A percentile compares a stretch with the other conserved stretches of the same genome.
phyloP scores from a whole-genome alignment of 164 flowering plant genomes.

The Kingdonia uniflora region DNA sequence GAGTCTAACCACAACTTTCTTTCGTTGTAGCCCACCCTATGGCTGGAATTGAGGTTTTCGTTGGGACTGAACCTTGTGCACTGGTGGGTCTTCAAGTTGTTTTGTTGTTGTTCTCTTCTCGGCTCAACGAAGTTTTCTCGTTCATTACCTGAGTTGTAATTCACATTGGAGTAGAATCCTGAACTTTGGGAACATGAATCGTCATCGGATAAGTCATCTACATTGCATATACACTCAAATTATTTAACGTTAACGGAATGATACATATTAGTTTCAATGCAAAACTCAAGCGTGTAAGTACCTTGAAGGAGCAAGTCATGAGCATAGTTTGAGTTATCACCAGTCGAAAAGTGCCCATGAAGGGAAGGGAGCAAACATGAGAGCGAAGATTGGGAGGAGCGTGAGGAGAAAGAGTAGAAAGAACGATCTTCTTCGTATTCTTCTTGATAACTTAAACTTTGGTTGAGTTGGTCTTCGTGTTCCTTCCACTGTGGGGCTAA shows the following conservation, averaged over 20 bases:
- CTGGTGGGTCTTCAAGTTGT: conserved; percentile 14
- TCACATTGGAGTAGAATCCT: conserved; percentile 32
- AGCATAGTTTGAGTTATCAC: conserved; percentile 4
- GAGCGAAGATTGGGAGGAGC: conserved; percentile 41
- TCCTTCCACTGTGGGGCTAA: conserved; percentile 47
- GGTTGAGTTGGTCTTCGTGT: conserved; percentile 19
- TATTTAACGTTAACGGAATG: background rate
- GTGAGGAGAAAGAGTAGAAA: conserved; percentile 30
- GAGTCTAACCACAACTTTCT: background rate
- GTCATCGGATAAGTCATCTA: conserved; percentile 36
- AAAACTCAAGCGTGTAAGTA: conserved; percentile 7
- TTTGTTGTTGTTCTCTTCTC: conserved; percentile 11
- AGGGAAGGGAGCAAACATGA: conserved; percentile 18
- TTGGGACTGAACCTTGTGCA: conserved; percentile 45
- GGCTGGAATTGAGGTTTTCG: conserved; percentile 7
- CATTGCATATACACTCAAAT: conserved; percentile 7
- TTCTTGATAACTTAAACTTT: conserved; percentile 30
- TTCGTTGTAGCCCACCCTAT: conserved; percentile 5
- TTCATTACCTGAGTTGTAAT: conserved; percentile 32
- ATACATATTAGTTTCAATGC: background rate
- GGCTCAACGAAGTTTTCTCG: conserved; percentile 21
- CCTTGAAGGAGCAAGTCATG: conserved; percentile 48
- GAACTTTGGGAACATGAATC: conserved; percentile 59
- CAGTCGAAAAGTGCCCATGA: conserved; percentile 7
- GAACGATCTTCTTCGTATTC: conserved; percentile 38